Conservation (phyloP, 805 yeast species). For the Ogataea philodendri region DNA sequence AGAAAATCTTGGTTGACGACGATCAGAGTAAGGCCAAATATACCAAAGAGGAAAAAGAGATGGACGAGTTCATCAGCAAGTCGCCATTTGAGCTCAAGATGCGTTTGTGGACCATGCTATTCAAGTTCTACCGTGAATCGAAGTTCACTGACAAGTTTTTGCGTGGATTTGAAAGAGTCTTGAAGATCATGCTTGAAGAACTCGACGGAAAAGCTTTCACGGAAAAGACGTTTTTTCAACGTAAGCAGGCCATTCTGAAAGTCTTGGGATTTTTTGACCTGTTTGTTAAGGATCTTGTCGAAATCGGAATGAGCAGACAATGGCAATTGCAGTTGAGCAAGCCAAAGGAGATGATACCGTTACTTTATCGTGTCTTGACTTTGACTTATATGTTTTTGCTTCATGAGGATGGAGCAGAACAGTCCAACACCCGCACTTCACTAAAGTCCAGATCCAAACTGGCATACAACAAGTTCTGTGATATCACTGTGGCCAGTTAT, state of each 20-base stretch:
- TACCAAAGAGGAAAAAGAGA: constrained; percentile 45
- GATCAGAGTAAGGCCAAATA: constrained; percentile 32
- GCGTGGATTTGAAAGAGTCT: constrained; percentile 50
- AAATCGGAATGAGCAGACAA: constrained; percentile 24
- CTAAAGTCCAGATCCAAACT: constrained; percentile 41
- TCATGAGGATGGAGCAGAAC: constrained; percentile 50
- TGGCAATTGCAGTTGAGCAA: constrained; percentile 35
- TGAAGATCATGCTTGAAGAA: constrained; percentile 44
- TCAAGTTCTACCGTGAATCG: constrained; percentile 49
- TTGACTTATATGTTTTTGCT: constrained; percentile 48
- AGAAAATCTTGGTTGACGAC: constrained; percentile 25
- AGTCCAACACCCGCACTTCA: constrained; percentile 39
- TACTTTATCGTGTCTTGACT: constrained; percentile 36
- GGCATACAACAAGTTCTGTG: constrained; percentile 46
- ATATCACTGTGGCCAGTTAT: constrained; percentile 40
- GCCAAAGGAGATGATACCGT: constrained; percentile 17
- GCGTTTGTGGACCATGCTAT: constrained; percentile 71
- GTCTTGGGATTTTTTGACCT: constrained; percentile 54
- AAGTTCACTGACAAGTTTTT: constrained; percentile 37
- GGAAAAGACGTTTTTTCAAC: constrained; percentile 29
- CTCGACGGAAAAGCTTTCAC: constrained; percentile 29
- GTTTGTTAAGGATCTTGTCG: constrained; percentile 41
- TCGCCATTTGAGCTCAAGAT: constrained; percentile 67
- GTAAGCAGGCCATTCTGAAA: constrained; percentile 45
- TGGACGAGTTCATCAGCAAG: constrained; percentile 55